These are phyloP conservation scores for Salix koriyanagi DNA, from an alignment of 345 rosid species.

Conservation along the genomic window DNA sequence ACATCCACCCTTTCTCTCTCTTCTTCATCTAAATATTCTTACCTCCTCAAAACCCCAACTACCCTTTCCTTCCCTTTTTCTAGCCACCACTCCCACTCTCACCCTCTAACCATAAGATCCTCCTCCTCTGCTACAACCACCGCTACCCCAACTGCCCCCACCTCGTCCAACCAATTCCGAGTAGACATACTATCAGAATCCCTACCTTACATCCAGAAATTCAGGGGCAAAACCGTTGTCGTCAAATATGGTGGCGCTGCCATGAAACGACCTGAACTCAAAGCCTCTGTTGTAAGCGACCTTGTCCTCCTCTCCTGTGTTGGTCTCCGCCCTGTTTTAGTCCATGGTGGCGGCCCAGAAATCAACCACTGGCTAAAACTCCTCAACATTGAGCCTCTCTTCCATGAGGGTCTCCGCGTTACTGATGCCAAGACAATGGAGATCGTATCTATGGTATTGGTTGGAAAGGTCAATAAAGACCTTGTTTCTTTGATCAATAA, in stretches of 20 bases:
- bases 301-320: constrained; percentile 81
- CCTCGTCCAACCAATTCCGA: constrained; percentile 37
- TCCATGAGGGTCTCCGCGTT: constrained; percentile 77
- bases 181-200: constrained; percentile 85
- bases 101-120: constrained; percentile 9
- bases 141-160: neutral
- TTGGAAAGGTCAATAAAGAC: constrained; percentile 81
- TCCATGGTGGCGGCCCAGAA: constrained; percentile 93
- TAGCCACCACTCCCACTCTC: no score
- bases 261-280: constrained; percentile 71
- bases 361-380: constrained; percentile 67
- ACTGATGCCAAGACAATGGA: constrained; percentile 92
- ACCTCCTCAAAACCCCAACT: neutral
- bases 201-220: constrained; percentile 85
- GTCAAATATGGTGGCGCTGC: constrained; percentile 98
- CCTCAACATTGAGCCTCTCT: constrained; percentile 62
- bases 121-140: neutral
- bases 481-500: constrained; percentile 70
- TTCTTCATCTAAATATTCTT: neutral
- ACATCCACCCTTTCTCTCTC: neutral
- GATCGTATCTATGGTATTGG: constrained; percentile 89
- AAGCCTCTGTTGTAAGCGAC: constrained; percentile 65
- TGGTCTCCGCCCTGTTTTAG: constrained; percentile 85
- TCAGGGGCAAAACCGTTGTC: constrained; percentile 80
- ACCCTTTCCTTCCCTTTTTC: neutral